Evolutionary conservation across 148 eudicot species (phyloP), one percentile per base, ranked within the genome.

Genomic region (Linanthus parryae): DNA sequence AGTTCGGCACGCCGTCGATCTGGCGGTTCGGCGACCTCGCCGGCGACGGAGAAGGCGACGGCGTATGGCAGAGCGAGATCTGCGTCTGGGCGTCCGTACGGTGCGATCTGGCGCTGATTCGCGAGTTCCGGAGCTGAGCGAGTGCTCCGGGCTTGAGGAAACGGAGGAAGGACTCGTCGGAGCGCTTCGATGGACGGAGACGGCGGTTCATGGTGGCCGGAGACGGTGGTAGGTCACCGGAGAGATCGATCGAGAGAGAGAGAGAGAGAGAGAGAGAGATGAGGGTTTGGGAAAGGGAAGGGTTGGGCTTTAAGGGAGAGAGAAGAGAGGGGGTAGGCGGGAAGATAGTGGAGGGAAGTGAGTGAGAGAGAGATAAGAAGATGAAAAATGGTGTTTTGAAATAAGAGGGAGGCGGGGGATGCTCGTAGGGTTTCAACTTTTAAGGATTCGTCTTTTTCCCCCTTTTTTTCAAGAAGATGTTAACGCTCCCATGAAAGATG

Each of bases 61-160:
- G 38, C 11, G 62, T 8, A 8, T 34, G 51, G 56, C 5, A 24
- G 37, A 31, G 41, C 11, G 59, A 33, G 65, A 66, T 59, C 42
- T 66, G 60, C 19, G 42, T 18, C 13, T 30, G 58, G 5, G 18
- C 27, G 58, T 37, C 42, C 24, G 15, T 46, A 12, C 52, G 58
- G 58, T 61, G 66, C 7, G 66, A 52, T 37, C 67, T 12, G 61
- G 71, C 64, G 18, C 27, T 51, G 60, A 66, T 66, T 35, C 58
- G 44, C 11, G 56, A 58, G 55, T 66, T 65, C 0, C 71, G 44
- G 28, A 66, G 71, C 23, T 52, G 52, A 46, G 71, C 71, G 3
- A 66, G 54, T 1, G 71, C 71, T 5, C 71, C 71, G n/a, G 71
- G 71, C 14, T 58, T 58, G 19, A 66, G 59, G 60, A 42, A 66